These are phyloP conservation scores for Xylaria intraflava DNA, from an alignment of 495 filamentous ascomycete species.

Conservation along the genomic window DNA sequence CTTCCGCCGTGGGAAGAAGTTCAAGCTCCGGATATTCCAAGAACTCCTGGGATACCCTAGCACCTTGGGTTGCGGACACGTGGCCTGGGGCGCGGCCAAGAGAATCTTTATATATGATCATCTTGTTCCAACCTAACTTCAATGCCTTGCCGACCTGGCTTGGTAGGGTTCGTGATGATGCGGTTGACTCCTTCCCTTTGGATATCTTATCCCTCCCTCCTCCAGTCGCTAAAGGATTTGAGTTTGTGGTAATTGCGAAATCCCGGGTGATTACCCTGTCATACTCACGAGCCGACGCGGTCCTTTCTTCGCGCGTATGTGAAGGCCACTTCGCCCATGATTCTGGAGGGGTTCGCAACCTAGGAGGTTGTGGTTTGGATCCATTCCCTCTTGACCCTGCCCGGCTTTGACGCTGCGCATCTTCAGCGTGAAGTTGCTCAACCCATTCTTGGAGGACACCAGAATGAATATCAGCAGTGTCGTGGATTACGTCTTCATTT, in stretches of 20 bases:
- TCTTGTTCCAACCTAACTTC: conserved; percentile 26
- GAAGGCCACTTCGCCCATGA: conserved; percentile 36
- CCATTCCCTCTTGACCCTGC: conserved; percentile 2
- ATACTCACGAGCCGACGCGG: conserved; percentile 16
- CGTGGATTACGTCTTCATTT: conserved; percentile 3
- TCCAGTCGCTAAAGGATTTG: conserved; percentile 8
- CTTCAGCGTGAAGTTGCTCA: conserved; percentile 24
- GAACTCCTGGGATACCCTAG: conserved; percentile 6
- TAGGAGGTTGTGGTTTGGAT: conserved; percentile 4
- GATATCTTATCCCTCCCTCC: conserved; percentile 3
- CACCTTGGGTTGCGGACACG: conserved; percentile 8
- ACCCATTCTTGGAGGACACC: conserved; percentile 26
- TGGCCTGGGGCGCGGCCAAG: conserved; percentile 2
- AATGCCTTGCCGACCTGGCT: conserved; percentile 28
- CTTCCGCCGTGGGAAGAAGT: conserved; percentile 24
- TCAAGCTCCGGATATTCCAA: conserved; percentile 34
- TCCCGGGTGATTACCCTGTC: conserved; percentile 21
- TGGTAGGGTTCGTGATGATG: conserved; percentile 18
- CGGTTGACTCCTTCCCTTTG: conserved; percentile 6
- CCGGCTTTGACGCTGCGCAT: conserved; percentile 7
- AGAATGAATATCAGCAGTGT: conserved; percentile 17
- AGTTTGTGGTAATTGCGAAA: conserved; percentile 8
- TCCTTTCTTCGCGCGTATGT: conserved; percentile 28
- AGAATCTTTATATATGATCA: conserved; percentile 19
- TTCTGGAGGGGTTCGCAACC: conserved; percentile 21